Conservation (phyloP, 495 filamentous ascomycete genomes). For the Podospora appendiculata region DNA sequence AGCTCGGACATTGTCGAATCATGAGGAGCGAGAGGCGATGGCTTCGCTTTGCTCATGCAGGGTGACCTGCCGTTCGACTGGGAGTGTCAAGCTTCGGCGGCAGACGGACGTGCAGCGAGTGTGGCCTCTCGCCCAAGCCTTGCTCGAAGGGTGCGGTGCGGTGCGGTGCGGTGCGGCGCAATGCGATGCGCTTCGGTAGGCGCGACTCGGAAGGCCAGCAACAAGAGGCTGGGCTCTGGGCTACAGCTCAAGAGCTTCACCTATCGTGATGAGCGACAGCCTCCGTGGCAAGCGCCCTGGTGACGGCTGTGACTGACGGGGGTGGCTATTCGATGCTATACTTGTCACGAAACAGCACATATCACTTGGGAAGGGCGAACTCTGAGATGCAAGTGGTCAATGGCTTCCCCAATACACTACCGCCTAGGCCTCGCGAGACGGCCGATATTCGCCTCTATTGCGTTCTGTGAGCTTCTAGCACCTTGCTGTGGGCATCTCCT, state of each 20-base stretch:
- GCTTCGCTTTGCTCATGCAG: constrained; percentile 1
- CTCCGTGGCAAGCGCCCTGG: background rate
- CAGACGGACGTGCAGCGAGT: no score
- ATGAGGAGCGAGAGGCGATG: background rate
- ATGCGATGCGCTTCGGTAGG: no score
- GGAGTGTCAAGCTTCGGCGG: background rate
- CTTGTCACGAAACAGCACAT: background rate
- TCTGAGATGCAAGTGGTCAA: background rate
- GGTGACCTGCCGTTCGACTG: constrained; percentile 1
- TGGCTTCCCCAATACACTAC: background rate
- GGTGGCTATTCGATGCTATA: background rate
- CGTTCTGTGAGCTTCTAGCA: background rate
- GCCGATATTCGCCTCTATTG: background rate
- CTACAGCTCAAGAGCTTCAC: background rate
- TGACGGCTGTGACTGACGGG: background rate
- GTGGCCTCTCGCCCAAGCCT: no score
- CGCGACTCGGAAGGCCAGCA: background rate
- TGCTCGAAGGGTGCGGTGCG: no score
- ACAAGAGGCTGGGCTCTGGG: background rate
- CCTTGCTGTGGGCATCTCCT: background rate
- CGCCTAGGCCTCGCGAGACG: background rate
- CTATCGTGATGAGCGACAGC: background rate
- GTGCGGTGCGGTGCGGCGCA: no score
- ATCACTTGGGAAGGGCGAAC: background rate
- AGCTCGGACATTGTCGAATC: constrained; percentile 1